Evolutionary conservation across 2,329 filamentous ascomycete genomes (phyloP).

Genomic region (Curvularia lunata): DNA sequence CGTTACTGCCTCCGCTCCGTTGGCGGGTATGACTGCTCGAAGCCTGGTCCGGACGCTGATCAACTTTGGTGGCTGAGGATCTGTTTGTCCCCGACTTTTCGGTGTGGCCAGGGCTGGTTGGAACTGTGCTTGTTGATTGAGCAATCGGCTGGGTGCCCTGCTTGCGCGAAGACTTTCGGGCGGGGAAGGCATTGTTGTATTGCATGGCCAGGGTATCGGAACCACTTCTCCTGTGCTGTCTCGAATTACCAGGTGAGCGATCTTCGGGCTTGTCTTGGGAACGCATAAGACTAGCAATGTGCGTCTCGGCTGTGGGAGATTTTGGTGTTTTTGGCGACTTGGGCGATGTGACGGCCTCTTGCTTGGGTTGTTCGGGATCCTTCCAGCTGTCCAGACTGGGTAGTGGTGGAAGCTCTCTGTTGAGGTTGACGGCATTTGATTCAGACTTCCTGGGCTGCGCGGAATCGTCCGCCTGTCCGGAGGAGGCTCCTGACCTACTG

Average conservation of each 20-base stretch:
- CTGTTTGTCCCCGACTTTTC: slow-evolving; percentile 36
- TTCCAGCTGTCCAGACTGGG: slow-evolving; percentile 54
- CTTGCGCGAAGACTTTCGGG: slow-evolving; percentile 24
- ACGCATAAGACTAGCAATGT: slow-evolving; percentile 48
- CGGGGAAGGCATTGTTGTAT: slow-evolving; percentile 28
- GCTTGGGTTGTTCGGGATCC: slow-evolving; percentile 24
- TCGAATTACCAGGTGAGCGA: slow-evolving; percentile 36
- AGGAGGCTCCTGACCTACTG: slow-evolving; percentile 41
- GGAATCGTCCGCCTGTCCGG: slow-evolving; percentile 31
- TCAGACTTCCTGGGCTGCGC: slow-evolving; percentile 39
- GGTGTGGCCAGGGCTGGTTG: slow-evolving; percentile 15
- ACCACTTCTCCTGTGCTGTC: slow-evolving; percentile 36
- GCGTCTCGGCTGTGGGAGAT: slow-evolving; percentile 32
- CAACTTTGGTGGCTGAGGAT: slow-evolving; percentile 31
- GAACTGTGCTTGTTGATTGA: slow-evolving; percentile 19
- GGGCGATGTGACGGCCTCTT: slow-evolving; percentile 25
- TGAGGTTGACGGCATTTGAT: slow-evolving; percentile 48
- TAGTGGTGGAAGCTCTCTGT: slow-evolving; percentile 56
- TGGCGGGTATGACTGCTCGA: slow-evolving; percentile 26
- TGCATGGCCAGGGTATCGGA: slow-evolving; percentile 39
- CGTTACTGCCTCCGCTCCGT: slow-evolving; percentile 29
- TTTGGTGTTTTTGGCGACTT: slow-evolving; percentile 27
- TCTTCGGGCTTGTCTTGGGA: slow-evolving; percentile 36
- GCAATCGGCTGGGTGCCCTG: slow-evolving; percentile 17
- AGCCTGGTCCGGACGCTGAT: slow-evolving; percentile 24